Evolutionary conservation across 805 yeast species (phyloP).

Genomic region (Myxozyma lipomycoides): DNA sequence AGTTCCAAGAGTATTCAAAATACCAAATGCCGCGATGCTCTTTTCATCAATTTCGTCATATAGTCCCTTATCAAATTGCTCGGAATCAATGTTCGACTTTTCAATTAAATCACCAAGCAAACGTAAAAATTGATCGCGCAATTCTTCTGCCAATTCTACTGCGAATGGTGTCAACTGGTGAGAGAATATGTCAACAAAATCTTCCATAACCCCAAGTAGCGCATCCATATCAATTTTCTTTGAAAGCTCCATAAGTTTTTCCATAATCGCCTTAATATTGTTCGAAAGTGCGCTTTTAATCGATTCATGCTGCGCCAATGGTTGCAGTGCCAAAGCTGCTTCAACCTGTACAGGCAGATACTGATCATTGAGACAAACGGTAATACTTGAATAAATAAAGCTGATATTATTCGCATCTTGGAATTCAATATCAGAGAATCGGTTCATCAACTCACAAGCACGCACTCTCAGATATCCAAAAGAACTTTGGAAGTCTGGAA

Average conservation of each 20-base stretch:
- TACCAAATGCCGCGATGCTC: conserved; percentile 75
- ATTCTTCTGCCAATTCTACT: conserved; percentile 52
- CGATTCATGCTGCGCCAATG: conserved; percentile 59
- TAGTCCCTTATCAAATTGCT: conserved; percentile 40
- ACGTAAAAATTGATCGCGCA: conserved; percentile 59
- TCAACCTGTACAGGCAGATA: conserved; percentile 74
- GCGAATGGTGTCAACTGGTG: conserved; percentile 91
- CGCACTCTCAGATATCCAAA: conserved; percentile 64
- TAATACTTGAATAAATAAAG: conserved; percentile 43
- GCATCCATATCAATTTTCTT: conserved; percentile 83
- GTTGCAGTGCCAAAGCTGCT: conserved; percentile 81
- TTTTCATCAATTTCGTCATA: conserved; percentile 51
- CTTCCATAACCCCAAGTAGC: conserved; percentile 88
- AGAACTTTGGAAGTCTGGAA: conserved; percentile 65
- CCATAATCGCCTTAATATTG: conserved; percentile 77
- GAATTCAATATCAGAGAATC: conserved; percentile 61
- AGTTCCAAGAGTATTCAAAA: conserved; percentile 76
- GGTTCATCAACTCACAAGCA: conserved; percentile 47
- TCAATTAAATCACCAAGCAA: conserved; percentile 68
- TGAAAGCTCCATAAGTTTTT: conserved; percentile 66
- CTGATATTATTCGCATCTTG: conserved; percentile 55
- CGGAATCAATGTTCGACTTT: conserved; percentile 41
- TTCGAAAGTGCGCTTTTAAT: conserved; percentile 65
- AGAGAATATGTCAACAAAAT: conserved; percentile 83
- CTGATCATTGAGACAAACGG: conserved; percentile 46